Conservation (phyloP, 345 rosid species). For the Syzygium aqueum region DNA sequence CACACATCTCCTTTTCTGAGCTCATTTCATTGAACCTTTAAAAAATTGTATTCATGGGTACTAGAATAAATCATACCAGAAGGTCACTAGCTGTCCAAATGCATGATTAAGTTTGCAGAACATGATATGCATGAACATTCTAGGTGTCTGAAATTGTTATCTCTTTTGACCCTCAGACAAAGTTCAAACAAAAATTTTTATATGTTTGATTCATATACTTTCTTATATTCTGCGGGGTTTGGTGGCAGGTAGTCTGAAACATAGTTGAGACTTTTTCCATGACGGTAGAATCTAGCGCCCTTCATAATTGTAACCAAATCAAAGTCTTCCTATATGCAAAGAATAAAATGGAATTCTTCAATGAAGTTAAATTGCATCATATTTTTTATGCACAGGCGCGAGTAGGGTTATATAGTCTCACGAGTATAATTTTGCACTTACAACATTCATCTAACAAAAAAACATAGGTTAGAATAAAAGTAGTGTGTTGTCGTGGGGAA, state of each 20-base stretch:
- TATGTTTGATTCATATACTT: conserved; percentile 19
- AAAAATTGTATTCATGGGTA: background rate
- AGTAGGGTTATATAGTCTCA: background rate
- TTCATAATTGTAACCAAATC: conserved; percentile 32
- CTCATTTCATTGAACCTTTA: background rate
- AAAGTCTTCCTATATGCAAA: conserved; percentile 6
- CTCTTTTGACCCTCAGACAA: background rate
- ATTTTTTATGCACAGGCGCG: background rate
- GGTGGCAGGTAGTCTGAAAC: conserved; percentile 43
- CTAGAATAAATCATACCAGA: background rate
- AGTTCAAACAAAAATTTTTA: conserved; percentile 5
- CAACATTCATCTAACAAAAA: background rate
- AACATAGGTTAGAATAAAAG: background rate
- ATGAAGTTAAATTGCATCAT: background rate
- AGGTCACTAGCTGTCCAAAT: too few relatives aligned
- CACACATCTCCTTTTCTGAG: background rate
- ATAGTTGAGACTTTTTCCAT: conserved; percentile 14
- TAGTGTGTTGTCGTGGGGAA: background rate
- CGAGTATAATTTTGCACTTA: background rate
- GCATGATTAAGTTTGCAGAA: background rate
- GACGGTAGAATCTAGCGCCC: conserved; percentile 35
- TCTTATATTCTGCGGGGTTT: conserved; percentile 31
- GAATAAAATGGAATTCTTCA: background rate
- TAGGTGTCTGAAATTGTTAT: background rate
- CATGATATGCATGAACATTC: background rate